Evolutionary conservation across 1,284 basidiomycete genomes (phyloP), one percentile per base, ranked within the genome.

Genomic region (Ustilago shanxiensis): DNA sequence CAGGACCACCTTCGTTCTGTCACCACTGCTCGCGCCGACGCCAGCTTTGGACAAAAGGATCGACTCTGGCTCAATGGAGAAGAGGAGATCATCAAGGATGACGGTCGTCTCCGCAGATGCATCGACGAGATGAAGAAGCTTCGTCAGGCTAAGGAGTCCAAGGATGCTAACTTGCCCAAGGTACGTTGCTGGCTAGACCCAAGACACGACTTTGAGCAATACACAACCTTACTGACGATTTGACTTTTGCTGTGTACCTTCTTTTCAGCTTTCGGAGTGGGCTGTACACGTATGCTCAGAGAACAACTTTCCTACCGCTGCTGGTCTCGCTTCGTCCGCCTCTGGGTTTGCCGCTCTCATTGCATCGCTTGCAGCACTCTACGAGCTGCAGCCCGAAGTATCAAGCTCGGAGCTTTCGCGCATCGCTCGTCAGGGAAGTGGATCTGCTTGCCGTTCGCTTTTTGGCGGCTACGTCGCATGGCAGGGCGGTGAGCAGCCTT

Each of bases 301-400:
- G 88, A 99, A 99, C 90, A 99, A 99, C 89, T 99, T 99, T 89
- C 96, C 96, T 26, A 99, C 96, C 6, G 97, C 97, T 9, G 97
- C 96, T 0, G 97, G 96, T 13, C 91, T 99, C 41, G 96, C 97
- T 0, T 98, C 96, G 0, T 98, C 95, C 31, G 96, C 97, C 0
- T 95, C 95, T 0, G 96, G 96, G 14, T 96, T 99, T 79, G 96
- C 97, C 1, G 97, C 96, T 0, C 91, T 99, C 45, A 93, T 95
- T 54, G 90, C 92, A 9, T 97, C 95, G 53, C 90, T 99, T 49
- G 92, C 95, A 0, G 89, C 91, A 9, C 91, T 99, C 68, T 99
- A 96, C 88, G 84, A 89, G 28, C 92, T 99, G 65, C 92, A 91
- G 47, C 89, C 88, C 88, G 55, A 90, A 37, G 72, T 81, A 7